Conservation (phyloP, 192 early-diverging fungal genomes). For the Gamsiella multidivaricata region DNA sequence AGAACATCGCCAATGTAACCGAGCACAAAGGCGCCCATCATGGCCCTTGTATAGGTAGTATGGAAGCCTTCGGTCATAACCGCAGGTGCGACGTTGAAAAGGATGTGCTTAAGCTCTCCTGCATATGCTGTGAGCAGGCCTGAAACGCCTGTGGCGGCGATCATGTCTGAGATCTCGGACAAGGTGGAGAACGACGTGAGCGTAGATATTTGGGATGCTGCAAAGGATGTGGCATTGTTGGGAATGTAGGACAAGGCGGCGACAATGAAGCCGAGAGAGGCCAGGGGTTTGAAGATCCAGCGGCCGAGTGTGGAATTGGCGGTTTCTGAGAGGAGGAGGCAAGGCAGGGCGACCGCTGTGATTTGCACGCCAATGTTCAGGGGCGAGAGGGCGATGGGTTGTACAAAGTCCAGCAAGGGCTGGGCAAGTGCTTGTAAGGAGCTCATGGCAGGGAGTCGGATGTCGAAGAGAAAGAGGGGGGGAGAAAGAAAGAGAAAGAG, state of each 20-base stretch:
- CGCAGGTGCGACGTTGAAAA: conserved; percentile 20
- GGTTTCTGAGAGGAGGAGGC: conserved; percentile 34
- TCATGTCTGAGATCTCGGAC: neutral
- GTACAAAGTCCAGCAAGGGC: conserved; percentile 25
- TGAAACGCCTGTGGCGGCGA: conserved; percentile 2
- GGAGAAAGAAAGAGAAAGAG: neutral
- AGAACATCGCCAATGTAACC: conserved; percentile 42
- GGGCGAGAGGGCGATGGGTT: conserved; percentile 22
- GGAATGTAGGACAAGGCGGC: conserved; percentile 46
- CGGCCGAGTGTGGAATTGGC: conserved; percentile 17
- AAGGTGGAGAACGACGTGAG: neutral
- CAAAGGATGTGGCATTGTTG: neutral
- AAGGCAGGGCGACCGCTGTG: conserved; percentile 39
- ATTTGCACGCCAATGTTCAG: conserved; percentile 43
- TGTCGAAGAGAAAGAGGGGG: neutral
- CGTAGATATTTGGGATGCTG: conserved; percentile 8
- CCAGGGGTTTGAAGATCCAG: conserved; percentile 43
- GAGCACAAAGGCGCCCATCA: conserved; percentile 38
- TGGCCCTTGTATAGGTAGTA: conserved; percentile 39
- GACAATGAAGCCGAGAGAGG: conserved; percentile 45
- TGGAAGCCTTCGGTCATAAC: neutral
- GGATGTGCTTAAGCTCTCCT: conserved; percentile 17
- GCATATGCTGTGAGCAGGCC: conserved; percentile 5
- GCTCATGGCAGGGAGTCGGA: neutral
- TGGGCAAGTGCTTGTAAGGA: neutral